Evolutionary conservation across 495 filamentous ascomycete species (phyloP).

Genomic region (Trichoderma asperelloides): DNA sequence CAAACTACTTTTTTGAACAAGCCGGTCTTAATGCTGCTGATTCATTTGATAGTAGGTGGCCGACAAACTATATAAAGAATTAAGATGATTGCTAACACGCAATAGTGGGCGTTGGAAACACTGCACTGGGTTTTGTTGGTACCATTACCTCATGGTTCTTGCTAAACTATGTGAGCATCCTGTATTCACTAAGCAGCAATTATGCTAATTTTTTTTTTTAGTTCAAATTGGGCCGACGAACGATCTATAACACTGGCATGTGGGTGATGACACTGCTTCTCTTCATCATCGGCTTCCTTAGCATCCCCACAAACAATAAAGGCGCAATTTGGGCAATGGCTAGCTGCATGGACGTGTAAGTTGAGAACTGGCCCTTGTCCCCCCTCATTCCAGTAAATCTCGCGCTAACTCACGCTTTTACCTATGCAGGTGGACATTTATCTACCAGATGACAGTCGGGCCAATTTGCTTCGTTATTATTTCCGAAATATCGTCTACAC

Average conservation of each 20-base stretch:
- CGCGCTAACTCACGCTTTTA: background rate
- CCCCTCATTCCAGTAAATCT: conserved; percentile 30
- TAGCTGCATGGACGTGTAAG: conserved; percentile 7
- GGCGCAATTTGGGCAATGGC: conserved; percentile 42
- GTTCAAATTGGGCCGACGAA: conserved; percentile 40
- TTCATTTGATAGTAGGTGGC: conserved; percentile 40
- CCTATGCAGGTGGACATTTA: conserved; percentile 19
- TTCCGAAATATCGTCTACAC: conserved; percentile 48
- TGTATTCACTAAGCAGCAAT: conserved; percentile 33
- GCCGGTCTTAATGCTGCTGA: conserved; percentile 43
- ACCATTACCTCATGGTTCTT: conserved; percentile 32
- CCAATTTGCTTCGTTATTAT: conserved; percentile 56
- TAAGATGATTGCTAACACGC: conserved; percentile 10
- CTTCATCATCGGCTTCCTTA: conserved; percentile 26
- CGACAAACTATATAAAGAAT: background rate
- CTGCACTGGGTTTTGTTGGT: conserved; percentile 22
- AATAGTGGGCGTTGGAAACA: conserved; percentile 2
- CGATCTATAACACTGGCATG: conserved; percentile 32
- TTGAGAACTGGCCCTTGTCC: conserved; percentile 18
- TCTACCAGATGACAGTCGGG: conserved; percentile 49
- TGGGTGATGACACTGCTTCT: conserved; percentile 21
- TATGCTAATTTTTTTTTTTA: conserved; percentile 46
- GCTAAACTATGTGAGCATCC: conserved; percentile 14
- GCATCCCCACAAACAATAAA: conserved; percentile 31
- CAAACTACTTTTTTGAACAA: conserved; percentile 53